phyloP scores from a whole-genome alignment of 2,329 filamentous ascomycete species.

The Sclerotinia nivalis region DNA sequence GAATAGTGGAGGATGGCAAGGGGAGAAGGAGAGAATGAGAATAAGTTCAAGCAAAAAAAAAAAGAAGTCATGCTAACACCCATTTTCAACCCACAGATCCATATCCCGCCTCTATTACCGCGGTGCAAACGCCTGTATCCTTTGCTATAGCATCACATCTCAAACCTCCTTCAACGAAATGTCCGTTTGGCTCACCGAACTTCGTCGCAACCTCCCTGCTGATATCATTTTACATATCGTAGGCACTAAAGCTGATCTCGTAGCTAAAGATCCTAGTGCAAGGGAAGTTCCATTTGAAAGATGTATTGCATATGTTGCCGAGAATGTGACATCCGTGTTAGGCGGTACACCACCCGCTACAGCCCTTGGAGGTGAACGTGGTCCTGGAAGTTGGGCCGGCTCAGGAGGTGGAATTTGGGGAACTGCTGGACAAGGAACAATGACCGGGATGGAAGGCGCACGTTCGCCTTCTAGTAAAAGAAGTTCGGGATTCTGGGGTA shows the following conservation, averaged over 20 bases:
- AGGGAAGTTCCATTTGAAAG: constrained; percentile 91
- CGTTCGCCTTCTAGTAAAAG: constrained; percentile 64
- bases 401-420: constrained; percentile 19
- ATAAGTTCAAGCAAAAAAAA: background rate
- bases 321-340: constrained; percentile 76
- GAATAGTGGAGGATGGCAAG: background rate
- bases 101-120: constrained; percentile 97
- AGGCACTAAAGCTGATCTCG: constrained; percentile 89
- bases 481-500: constrained; percentile 81
- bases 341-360: constrained; percentile 68
- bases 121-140: constrained; percentile 87
- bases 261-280: constrained; percentile 74
- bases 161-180: constrained; percentile 85
- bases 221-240: constrained; percentile 88
- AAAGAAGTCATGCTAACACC: background rate
- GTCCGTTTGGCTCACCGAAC: constrained; percentile 85
- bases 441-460: constrained; percentile 49
- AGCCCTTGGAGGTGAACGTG: constrained; percentile 45
- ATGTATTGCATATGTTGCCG: constrained; percentile 93
- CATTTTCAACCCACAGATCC: constrained; percentile 46
- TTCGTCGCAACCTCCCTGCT: constrained; percentile 72
- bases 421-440: constrained; percentile 23
- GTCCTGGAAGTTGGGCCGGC: background rate
- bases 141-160: constrained; percentile 94
- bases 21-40: background rate